Percentiles rank a stretch among this genome's conserved stretches.
Evolutionary conservation across 2,329 filamentous ascomycete species (phyloP).

Genomic region (Tolypocladium endophyticum): DNA sequence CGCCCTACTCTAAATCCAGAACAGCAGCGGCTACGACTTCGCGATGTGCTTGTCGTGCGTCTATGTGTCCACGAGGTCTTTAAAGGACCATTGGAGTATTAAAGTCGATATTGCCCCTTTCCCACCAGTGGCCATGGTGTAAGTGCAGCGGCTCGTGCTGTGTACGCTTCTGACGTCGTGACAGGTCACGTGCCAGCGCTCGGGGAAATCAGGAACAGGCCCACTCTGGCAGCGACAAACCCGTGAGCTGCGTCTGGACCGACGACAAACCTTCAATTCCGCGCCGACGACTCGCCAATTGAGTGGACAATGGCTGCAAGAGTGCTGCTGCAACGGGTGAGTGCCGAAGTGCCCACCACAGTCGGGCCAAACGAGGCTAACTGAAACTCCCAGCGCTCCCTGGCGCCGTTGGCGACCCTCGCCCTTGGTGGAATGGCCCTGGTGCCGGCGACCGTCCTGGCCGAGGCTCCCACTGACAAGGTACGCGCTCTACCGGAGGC

Average conservation of each 20-base stretch:
- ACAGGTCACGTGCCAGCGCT: constrained; percentile 4
- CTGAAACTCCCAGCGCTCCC: constrained; percentile 31
- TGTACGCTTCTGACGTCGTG: constrained; percentile 1
- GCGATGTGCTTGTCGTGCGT: too few relatives aligned
- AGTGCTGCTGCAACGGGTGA: constrained; percentile 48
- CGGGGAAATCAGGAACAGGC: constrained; percentile 5
- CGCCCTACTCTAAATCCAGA: too few relatives aligned
- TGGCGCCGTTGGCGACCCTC: constrained; percentile 42
- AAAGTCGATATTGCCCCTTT: too few relatives aligned
- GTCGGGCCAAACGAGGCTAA: constrained; percentile 15
- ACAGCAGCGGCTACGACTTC: too few relatives aligned
- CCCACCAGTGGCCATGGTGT: too few relatives aligned
- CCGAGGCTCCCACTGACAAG: constrained; percentile 36
- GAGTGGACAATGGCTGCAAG: constrained; percentile 43
- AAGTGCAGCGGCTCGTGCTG: too few relatives aligned
- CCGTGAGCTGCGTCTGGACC: constrained; percentile 1
- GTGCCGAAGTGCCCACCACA: constrained; percentile 5
- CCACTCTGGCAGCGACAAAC: constrained; percentile 3
- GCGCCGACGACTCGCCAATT: constrained; percentile 29
- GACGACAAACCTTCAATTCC: constrained; percentile 13
- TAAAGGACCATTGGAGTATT: too few relatives aligned
- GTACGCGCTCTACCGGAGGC: constrained; percentile 9
- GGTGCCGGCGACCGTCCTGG: constrained; percentile 35
- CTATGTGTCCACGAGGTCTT: too few relatives aligned
- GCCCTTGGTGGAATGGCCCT: constrained; percentile 37